Conservation (phyloP, 352 stramenopile genomes). For the Globisporangium uncinulatum region DNA sequence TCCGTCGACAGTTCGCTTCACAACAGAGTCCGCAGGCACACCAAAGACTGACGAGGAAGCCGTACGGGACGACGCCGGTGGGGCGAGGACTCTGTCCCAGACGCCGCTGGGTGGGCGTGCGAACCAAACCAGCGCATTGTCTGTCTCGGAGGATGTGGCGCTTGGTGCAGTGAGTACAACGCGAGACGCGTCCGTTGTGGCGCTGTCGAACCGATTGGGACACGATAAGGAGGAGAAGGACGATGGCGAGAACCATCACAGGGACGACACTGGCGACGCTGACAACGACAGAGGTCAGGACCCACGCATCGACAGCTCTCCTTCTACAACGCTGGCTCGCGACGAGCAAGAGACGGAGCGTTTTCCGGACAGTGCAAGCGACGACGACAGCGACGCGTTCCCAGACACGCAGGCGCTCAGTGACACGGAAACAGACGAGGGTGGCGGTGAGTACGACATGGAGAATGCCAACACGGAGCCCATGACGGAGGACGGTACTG, state of each 20-base stretch:
- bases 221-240: not conserved
- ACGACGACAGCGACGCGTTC: slow-evolving; percentile 15
- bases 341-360: slow-evolving; percentile 1
- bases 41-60: not conserved
- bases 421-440: slow-evolving; percentile 19
- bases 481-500: not conserved
- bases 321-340: not conserved
- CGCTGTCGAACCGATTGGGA: not conserved
- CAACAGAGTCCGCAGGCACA: not conserved
- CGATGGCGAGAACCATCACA: not conserved
- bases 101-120: too few relatives aligned
- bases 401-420: slow-evolving; percentile 46
- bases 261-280: not conserved
- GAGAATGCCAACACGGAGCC: slow-evolving; percentile 2
- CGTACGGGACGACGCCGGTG: too few relatives aligned
- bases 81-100: too few relatives aligned
- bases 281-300: not conserved
- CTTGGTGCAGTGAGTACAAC: not conserved
- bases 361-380: not conserved
- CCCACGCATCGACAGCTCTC: too few relatives aligned
- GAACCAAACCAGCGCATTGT: not conserved
- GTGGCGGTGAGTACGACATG: slow-evolving; percentile 3
- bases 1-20: not conserved
- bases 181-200: not conserved
- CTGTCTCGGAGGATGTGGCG: not conserved